phyloP scores from a whole-genome alignment of 345 rosid genomes.

The Draba incana region DNA sequence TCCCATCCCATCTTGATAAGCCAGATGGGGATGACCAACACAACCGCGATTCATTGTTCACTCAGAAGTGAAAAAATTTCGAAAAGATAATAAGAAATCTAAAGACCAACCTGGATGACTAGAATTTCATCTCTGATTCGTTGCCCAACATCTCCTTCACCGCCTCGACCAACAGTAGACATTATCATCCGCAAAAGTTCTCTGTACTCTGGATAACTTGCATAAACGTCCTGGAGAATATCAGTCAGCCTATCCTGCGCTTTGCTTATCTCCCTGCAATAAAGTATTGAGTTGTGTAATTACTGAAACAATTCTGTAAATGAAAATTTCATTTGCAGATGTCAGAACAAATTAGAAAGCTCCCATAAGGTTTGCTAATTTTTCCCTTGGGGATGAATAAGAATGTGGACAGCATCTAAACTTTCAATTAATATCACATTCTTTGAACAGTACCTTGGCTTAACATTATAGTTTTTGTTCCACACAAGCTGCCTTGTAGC shows the following conservation, averaged over 20 bases:
- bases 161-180: slow-evolving; percentile 98
- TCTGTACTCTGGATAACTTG: slow-evolving; percentile 59
- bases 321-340: slow-evolving; percentile 16
- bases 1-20: slow-evolving; percentile 11
- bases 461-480: slow-evolving; percentile 98
- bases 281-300: slow-evolving; percentile 17
- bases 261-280: slow-evolving; percentile 87
- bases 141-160: slow-evolving; percentile 99
- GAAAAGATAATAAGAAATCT: slow-evolving; percentile 19
- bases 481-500: slow-evolving; percentile 98
- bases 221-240: slow-evolving; percentile 66
- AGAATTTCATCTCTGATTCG: slow-evolving; percentile 97
- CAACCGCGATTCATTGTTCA: slow-evolving; percentile 1
- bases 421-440: slow-evolving; percentile 29
- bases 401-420: slow-evolving; percentile 5
- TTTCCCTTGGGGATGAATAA: slow-evolving; percentile 9
- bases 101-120: slow-evolving; percentile 81
- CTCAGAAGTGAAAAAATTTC: slow-evolving; percentile 10
- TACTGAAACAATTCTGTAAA: slow-evolving; percentile 10
- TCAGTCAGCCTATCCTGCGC: slow-evolving; percentile 98
- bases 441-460: slow-evolving; percentile 73
- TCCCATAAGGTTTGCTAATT: slow-evolving; percentile 9
- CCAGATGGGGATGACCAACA: slow-evolving; percentile 19
- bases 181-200: slow-evolving; percentile 85
- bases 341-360: slow-evolving; percentile 15